Evolutionary conservation across 495 filamentous ascomycete species (phyloP).

Genomic region (Hyphodiscus hymeniophilus): DNA sequence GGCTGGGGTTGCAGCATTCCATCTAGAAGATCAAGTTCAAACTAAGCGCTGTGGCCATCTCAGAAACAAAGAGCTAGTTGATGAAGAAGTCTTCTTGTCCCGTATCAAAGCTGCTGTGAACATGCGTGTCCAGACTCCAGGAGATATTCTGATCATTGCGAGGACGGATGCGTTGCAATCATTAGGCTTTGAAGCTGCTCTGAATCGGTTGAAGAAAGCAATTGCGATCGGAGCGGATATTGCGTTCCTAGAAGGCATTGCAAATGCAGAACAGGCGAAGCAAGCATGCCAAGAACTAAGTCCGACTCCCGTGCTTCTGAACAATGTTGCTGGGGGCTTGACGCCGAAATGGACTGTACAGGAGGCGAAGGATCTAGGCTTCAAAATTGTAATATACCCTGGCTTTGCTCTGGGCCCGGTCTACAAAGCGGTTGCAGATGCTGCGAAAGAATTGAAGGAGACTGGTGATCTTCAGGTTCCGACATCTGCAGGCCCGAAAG

Average conservation of each 20-base stretch:
- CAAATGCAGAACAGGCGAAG: constrained; percentile 43
- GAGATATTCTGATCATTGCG: constrained; percentile 60
- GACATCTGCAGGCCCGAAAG: constrained; percentile 23
- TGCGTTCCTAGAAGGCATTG: constrained; percentile 55
- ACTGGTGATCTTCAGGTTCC: background rate
- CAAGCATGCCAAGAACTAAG: constrained; percentile 44
- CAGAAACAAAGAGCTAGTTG: constrained; percentile 51
- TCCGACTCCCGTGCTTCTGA: constrained; percentile 51
- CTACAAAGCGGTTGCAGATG: constrained; percentile 39
- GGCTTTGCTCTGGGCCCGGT: constrained; percentile 42
- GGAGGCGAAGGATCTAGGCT: constrained; percentile 52
- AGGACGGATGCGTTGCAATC: constrained; percentile 60
- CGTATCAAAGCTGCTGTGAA: constrained; percentile 45
- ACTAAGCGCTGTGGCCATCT: constrained; percentile 60
- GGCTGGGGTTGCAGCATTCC: constrained; percentile 57
- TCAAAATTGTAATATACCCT: constrained; percentile 54
- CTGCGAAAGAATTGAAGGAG: constrained; percentile 35
- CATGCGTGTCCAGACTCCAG: constrained; percentile 25
- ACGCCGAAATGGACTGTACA: constrained; percentile 46
- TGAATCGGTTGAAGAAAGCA: constrained; percentile 45
- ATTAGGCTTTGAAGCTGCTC: constrained; percentile 53
- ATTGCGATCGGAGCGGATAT: constrained; percentile 53
- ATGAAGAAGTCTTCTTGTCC: constrained; percentile 38
- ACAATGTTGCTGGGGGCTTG: constrained; percentile 56
- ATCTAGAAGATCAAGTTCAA: constrained; percentile 63